Evolutionary conservation across 164 flowering plant species (phyloP).

Genomic region (Kalanchoe fedtschenkoi): DNA sequence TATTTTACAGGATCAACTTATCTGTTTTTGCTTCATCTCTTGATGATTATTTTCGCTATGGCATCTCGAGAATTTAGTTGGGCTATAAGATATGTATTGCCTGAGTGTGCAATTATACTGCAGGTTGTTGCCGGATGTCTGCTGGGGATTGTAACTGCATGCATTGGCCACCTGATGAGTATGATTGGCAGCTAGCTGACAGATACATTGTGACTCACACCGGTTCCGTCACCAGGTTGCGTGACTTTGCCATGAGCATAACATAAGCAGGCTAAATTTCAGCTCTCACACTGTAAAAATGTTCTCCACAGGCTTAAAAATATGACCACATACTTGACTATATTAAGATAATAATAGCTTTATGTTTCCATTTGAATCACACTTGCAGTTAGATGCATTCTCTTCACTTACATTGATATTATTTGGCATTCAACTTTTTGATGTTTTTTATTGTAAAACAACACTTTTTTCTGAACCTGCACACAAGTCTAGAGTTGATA

Average conservation of each 20-base stretch:
- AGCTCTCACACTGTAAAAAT: neutral
- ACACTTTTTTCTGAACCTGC: no score
- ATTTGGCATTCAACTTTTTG: no score
- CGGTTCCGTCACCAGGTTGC: neutral
- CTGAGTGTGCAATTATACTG: neutral
- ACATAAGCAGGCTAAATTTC: neutral
- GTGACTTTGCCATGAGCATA: neutral
- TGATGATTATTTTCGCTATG: neutral
- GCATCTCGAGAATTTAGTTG: neutral
- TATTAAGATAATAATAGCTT: neutral
- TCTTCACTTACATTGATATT: no score
- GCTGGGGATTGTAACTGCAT: slow-evolving; percentile 34
- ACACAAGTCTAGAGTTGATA: no score
- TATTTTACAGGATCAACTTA: neutral
- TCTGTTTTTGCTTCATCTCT: neutral
- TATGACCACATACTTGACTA: neutral
- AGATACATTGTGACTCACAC: neutral
- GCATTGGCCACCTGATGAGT: slow-evolving; percentile 20
- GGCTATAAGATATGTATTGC: neutral
- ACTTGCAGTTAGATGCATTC: no score
- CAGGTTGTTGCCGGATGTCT: slow-evolving; percentile 46
- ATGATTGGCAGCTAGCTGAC: neutral
- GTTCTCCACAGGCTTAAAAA: neutral
- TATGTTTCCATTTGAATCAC: neutral
- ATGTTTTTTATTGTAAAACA: no score